Percentiles rank a stretch among this genome's conserved stretches.
phyloP scores from a whole-genome alignment of 2,329 filamentous ascomycete genomes.

The Exophiala phaeomuriformis region DNA sequence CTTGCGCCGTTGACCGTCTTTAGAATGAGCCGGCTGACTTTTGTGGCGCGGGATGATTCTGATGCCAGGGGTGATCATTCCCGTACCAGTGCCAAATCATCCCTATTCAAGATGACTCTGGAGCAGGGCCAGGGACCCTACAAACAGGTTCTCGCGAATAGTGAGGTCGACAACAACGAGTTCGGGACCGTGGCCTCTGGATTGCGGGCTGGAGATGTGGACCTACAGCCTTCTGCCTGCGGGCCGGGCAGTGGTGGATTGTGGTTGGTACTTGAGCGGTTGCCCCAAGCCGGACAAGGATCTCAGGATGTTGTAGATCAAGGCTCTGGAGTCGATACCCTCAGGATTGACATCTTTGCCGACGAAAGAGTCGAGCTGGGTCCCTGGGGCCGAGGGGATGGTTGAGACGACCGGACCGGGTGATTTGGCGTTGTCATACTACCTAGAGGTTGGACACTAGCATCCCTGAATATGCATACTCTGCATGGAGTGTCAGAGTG shows the following conservation, averaged over 20 bases:
- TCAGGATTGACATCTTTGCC: slow-evolving; percentile 38
- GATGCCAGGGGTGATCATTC: slow-evolving; percentile 8
- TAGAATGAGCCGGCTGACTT: slow-evolving; percentile 55
- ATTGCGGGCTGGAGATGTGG: slow-evolving; percentile 65
- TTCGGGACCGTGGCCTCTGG: slow-evolving; percentile 62
- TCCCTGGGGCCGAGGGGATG: slow-evolving; percentile 20
- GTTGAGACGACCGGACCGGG: neutral
- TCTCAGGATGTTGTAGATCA: slow-evolving; percentile 28
- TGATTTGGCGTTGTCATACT: neutral
- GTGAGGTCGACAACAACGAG: slow-evolving; percentile 53
- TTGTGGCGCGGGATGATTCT: slow-evolving; percentile 46
- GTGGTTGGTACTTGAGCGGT: slow-evolving; percentile 75
- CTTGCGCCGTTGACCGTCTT: slow-evolving; percentile 45
- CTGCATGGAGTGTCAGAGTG: no score
- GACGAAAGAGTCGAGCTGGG: slow-evolving; percentile 40
- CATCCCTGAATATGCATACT: neutral
- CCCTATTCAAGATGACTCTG: slow-evolving; percentile 61
- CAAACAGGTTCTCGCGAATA: slow-evolving; percentile 53
- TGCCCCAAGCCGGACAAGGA: slow-evolving; percentile 38
- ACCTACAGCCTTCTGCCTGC: slow-evolving; percentile 60
- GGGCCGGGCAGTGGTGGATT: slow-evolving; percentile 47
- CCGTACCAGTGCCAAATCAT: slow-evolving; percentile 12
- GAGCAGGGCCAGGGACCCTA: slow-evolving; percentile 66
- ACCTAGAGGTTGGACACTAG: neutral
- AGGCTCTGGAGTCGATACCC: slow-evolving; percentile 33